A percentile compares a stretch with the other conserved stretches of the same genome.
These are phyloP conservation scores for Macadamia integrifolia DNA, from an alignment of 164 flowering plant species.

Conservation along the genomic window DNA sequence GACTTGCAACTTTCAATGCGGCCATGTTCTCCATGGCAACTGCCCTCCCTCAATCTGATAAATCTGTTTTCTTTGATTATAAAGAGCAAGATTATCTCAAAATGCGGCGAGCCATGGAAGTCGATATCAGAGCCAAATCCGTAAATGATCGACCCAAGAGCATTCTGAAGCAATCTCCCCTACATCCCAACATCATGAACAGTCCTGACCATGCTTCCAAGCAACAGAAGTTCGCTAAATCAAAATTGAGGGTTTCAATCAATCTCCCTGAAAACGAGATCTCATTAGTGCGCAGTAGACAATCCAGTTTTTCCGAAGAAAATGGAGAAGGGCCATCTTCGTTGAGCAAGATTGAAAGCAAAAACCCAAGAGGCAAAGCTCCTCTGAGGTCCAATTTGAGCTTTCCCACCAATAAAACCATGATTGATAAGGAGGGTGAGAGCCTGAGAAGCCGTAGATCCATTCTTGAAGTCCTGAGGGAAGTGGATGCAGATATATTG, in stretches of 20 bases:
- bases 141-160: conserved; percentile 45
- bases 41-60: conserved; percentile 44
- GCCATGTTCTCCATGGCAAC: conserved; percentile 91
- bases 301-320: conserved; percentile 26
- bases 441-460: conserved; percentile 37
- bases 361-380: conserved; percentile 27
- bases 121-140: conserved; percentile 19
- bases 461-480: conserved; percentile 63
- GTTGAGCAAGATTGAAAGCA: conserved; percentile 10
- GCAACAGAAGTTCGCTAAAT: conserved; percentile 26
- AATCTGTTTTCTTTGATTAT: conserved; percentile 12
- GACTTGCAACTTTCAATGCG: conserved; percentile 78
- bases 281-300: conserved; percentile 46
- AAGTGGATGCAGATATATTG: conserved; percentile 79
- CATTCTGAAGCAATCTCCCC: conserved; percentile 69
- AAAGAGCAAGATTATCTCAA: conserved; percentile 22
- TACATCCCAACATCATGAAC: conserved; percentile 22
- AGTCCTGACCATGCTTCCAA: conserved; percentile 18
- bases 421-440: conserved; percentile 16
- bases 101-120: conserved; percentile 14
- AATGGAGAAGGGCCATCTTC: conserved; percentile 21
- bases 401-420: conserved; percentile 31
- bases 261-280: conserved; percentile 90
- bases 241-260: conserved; percentile 66
- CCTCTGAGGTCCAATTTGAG: conserved; percentile 58